Conservation (phyloP, 805 yeast genomes). For the Teunomyces gatunensis region DNA sequence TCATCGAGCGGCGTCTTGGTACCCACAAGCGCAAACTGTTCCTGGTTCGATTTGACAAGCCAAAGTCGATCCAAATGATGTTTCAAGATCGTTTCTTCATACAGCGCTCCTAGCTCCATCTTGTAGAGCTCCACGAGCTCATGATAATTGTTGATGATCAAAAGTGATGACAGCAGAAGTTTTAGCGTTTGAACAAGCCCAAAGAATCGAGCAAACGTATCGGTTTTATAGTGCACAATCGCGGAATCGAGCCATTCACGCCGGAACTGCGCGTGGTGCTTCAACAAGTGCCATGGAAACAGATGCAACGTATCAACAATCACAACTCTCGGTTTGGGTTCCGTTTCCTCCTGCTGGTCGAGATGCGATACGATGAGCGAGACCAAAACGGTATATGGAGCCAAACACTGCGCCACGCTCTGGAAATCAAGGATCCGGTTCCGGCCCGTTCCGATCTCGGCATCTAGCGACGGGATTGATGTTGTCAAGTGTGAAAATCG, state of each 20-base stretch:
- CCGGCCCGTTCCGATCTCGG: slow-evolving; percentile 15
- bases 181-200: slow-evolving; percentile 14
- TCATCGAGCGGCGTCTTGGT: slow-evolving; percentile 20
- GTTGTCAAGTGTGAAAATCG: slow-evolving; percentile 27
- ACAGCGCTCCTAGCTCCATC: slow-evolving; percentile 28
- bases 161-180: slow-evolving; percentile 13
- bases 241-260: slow-evolving; percentile 17
- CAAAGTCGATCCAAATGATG: slow-evolving; percentile 29
- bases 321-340: slow-evolving; percentile 16
- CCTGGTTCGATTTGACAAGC: slow-evolving; percentile 16
- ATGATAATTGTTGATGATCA: slow-evolving; percentile 32
- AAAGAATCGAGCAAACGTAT: slow-evolving; percentile 28
- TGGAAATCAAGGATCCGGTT: slow-evolving; percentile 36
- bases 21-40: slow-evolving; percentile 23
- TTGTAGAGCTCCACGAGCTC: slow-evolving; percentile 35
- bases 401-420: slow-evolving; percentile 31
- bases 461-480: slow-evolving; percentile 28
- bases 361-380: slow-evolving; percentile 31
- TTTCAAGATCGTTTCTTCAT: slow-evolving; percentile 33
- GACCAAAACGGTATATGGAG: slow-evolving; percentile 17
- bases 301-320: slow-evolving; percentile 29
- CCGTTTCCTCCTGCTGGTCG: neutral
- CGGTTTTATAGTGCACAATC: slow-evolving; percentile 15
- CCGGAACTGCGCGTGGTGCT: slow-evolving; percentile 18
- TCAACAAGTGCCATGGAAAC: slow-evolving; percentile 28